Base-by-base conservation (phyloP, 345 rosid genomes). In the Xanthoceras sorbifolium region DNA sequence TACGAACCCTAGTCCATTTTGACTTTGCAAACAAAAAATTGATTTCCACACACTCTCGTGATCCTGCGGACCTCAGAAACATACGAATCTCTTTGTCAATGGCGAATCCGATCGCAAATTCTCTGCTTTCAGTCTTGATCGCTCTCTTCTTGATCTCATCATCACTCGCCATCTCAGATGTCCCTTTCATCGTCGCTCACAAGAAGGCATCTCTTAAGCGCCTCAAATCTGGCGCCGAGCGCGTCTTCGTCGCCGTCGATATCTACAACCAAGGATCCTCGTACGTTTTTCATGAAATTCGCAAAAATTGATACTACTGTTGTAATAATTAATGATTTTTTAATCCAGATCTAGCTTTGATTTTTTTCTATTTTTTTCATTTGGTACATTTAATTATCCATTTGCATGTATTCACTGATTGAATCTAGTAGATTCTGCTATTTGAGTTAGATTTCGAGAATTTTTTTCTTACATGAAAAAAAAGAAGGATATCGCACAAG, bases 201-300 rank as follows among this genome's bases (percentile, higher is more conserved):
- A 93, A 95, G 94, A 93, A 95, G 86, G 98, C 93, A 26, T 78
- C 94, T 66, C 90, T 88, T 77, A 86, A 78, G 73, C 72, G 96
- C 72, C 94, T 91, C 86, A 97, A 90, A 79, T 88, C 98, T 55
- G 98, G 98, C 73, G 84, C 86, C 64, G 98, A 97, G 74, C 97
- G 94, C 46, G 93, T 97, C 89, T 77, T 79, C 34, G 97, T 97
- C 77, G 86, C 97, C 46, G 76, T 88, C 70, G 97, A 97, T 72
- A 87, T 97, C 86, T 92, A 94, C 85, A 97, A 97, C 44, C 97
- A 92, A 78, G 98, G 99, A 84, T 87, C 93, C 55, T 85, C 94
- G 99, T 94, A 32, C 84, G 91, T 84, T 76, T 74, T 76, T 36
- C 9, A 34, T 25, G 31, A 69, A 69, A 50, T 48, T 48, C 40